These are phyloP conservation scores for Phytopythium chamaehyphon DNA, from an alignment of 352 stramenopile species.

Conservation along the genomic window DNA sequence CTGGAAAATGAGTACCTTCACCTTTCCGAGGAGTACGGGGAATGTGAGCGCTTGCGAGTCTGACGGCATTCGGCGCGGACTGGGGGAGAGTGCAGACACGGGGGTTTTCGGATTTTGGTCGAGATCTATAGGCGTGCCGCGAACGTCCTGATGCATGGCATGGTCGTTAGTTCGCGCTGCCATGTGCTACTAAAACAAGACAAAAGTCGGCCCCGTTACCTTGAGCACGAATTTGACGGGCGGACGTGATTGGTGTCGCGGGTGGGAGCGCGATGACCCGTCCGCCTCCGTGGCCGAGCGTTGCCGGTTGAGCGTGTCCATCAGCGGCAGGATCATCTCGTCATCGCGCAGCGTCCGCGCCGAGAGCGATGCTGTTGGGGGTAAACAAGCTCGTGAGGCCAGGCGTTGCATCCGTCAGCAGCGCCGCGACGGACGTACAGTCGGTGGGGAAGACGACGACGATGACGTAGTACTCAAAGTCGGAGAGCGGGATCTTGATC, in stretches of 20 bases:
- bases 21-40: constrained; percentile 68
- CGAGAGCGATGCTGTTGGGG: constrained; percentile 44
- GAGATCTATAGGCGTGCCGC: constrained; percentile 63
- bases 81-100: constrained; percentile 9
- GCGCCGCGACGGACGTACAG: constrained; percentile 3
- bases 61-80: constrained; percentile 11
- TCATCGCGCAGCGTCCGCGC: constrained; percentile 72
- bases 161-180: too few relatives aligned
- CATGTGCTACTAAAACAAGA: too few relatives aligned
- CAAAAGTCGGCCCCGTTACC: constrained; percentile 14
- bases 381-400: background rate
- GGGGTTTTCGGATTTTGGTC: constrained; percentile 36
- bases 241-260: constrained; percentile 53
- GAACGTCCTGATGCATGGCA: constrained; percentile 41
- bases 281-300: constrained; percentile 32
- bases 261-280: constrained; percentile 39
- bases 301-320: constrained; percentile 60
- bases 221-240: constrained; percentile 84
- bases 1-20: constrained; percentile 8
- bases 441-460: constrained; percentile 77
- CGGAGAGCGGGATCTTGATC: constrained; percentile 60
- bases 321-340: constrained; percentile 68
- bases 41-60: constrained; percentile 56
- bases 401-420: background rate
- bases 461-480: constrained; percentile 77